Base-by-base conservation (phyloP, 441 rosid genomes). In the Pelargonium citronellum region DNA sequence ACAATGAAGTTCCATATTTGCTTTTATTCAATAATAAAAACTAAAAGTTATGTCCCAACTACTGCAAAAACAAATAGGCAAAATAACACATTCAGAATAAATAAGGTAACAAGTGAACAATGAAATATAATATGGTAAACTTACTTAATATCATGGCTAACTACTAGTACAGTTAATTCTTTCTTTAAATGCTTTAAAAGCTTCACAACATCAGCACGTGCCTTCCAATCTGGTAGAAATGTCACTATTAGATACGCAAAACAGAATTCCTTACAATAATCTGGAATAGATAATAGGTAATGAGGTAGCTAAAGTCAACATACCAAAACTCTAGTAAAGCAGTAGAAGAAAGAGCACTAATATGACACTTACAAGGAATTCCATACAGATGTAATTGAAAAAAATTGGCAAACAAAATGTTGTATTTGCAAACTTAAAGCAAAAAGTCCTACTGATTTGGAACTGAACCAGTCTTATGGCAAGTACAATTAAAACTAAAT, bases 141-240 rank as follows among this genome's bases (percentile, higher is more conserved):
- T 79, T 81, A 91, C 97, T 84, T 91, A 74, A 91, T 88, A 80
- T 91, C 95, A 78, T 91, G 96, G 83, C 99, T 91, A 57, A 91
- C 97, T 73, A 91, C 95, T 72, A 94, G 91, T 68, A 91, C 74
- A 20, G 91, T 88, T 51, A 94, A 81, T 77, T 90, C 87, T 82
- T 85, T 85, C 89, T 90, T 91, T 69, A 94, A 88, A 79, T 84
- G 84, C 85, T 85, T 89, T 79, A 91, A 81, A 72, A 91, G 97
- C 87, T 87, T 94, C 68, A 87, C 83, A 37, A 91, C 90, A 83
- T 94, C 97, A 73, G 95, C 87, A 49, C 94, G 87, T 58, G 95
- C 92, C 80, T 89, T 94, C 99, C 96, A 90, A 77, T 94, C 99
- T 94, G 83, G 60, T 57, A 46, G 69, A 64, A 63, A 65, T 43